phyloP scores from a whole-genome alignment of 1,284 basidiomycete species.

The Ustilago cynodontis region DNA sequence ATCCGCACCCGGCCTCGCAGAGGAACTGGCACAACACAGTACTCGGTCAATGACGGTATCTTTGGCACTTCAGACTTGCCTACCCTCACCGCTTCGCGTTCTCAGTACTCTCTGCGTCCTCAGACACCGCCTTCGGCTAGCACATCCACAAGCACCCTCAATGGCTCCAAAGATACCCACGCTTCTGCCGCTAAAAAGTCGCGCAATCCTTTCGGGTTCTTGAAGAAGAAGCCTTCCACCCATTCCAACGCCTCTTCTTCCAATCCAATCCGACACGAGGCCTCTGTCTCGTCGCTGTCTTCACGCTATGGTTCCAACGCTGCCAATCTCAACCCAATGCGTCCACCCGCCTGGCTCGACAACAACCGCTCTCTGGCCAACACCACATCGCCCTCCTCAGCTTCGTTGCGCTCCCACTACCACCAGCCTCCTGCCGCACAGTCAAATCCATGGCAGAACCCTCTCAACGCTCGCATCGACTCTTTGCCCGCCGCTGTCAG shows the following conservation, averaged over 20 bases:
- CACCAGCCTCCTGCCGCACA: slow-evolving; percentile 23
- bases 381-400: slow-evolving; percentile 28
- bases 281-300: slow-evolving; percentile 38
- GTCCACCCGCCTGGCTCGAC: slow-evolving; percentile 49
- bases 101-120: slow-evolving; percentile 37
- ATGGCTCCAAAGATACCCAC: slow-evolving; percentile 34
- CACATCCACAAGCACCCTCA: slow-evolving; percentile 47
- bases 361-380: slow-evolving; percentile 22
- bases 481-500: slow-evolving; percentile 36
- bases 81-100: slow-evolving; percentile 29
- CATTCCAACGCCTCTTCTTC: slow-evolving; percentile 35
- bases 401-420: slow-evolving; percentile 36
- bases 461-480: slow-evolving; percentile 31
- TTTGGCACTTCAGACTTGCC: slow-evolving; percentile 16
- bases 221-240: slow-evolving; percentile 57
- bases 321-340: slow-evolving; percentile 40
- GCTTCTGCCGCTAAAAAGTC: slow-evolving; percentile 38
- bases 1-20: slow-evolving; percentile 24
- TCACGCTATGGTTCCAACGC: slow-evolving; percentile 43
- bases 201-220: slow-evolving; percentile 61
- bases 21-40: slow-evolving; percentile 22
- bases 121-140: slow-evolving; percentile 53
- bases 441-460: slow-evolving; percentile 28
- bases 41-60: slow-evolving; percentile 23
- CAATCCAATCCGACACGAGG: slow-evolving; percentile 31